These are phyloP conservation scores for Leccinum boreale DNA, from an alignment of 768 basidiomycete species.

Conservation along the genomic window DNA sequence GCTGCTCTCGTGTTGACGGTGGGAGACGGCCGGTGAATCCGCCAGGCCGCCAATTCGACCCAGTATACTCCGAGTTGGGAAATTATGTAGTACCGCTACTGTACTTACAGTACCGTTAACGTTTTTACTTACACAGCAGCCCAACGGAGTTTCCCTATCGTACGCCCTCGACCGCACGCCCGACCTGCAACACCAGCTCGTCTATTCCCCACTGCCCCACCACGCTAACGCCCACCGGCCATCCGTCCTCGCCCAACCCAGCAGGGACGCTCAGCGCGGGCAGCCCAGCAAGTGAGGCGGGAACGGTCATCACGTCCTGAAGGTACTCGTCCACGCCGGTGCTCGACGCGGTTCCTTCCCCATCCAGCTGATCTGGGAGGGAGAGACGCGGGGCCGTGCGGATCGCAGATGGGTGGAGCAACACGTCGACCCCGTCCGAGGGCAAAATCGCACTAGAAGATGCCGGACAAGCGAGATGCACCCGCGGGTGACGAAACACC, in stretches of 20 bases:
- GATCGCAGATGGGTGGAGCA: conserved; percentile 87
- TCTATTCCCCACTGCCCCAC: conserved; percentile 89
- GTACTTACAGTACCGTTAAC: too few relatives aligned
- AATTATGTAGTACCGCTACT: too few relatives aligned
- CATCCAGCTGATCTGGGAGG: background rate
- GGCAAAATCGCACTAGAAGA: background rate
- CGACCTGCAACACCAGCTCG: conserved; percentile 53
- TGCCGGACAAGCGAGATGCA: conserved; percentile 32
- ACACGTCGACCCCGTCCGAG: conserved; percentile 62
- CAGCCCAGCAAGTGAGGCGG: conserved; percentile 86
- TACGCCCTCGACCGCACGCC: conserved; percentile 39
- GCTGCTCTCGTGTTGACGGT: too few relatives aligned
- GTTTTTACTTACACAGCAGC: background rate
- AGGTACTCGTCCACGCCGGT: conserved; percentile 58
- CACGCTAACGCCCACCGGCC: conserved; percentile 83
- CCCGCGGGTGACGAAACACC: conserved; percentile 61
- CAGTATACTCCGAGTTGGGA: too few relatives aligned
- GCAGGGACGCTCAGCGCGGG: conserved; percentile 77
- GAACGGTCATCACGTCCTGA: conserved; percentile 90
- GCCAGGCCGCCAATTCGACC: too few relatives aligned
- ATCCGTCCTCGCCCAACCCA: conserved; percentile 49
- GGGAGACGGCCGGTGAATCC: too few relatives aligned
- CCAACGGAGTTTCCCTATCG: conserved; percentile 1
- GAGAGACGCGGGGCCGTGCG: conserved; percentile 70
- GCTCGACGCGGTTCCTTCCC: conserved; percentile 11